Evolutionary conservation across 305 asterid species (phyloP).

Genomic region (Nicotiana rustica): DNA sequence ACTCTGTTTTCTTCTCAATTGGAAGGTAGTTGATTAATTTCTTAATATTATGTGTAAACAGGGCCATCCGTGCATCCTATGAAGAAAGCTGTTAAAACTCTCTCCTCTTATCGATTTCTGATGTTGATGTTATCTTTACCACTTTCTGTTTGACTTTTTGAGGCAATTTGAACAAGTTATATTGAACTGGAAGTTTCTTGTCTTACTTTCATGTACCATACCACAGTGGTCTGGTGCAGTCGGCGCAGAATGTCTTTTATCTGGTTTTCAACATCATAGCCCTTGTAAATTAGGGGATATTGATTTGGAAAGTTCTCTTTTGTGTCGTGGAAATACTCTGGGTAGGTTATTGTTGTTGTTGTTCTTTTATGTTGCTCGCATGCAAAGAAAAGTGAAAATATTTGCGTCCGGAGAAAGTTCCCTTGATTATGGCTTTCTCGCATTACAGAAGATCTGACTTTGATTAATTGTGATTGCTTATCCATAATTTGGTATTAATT

Average conservation of each 20-base stretch:
- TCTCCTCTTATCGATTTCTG: not conserved
- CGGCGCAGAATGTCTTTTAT: not conserved
- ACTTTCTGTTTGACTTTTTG: not conserved
- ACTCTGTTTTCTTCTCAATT: not conserved
- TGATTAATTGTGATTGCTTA: not conserved
- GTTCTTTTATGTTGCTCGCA: not conserved
- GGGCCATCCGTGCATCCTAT: not conserved
- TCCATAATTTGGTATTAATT: constrained; percentile 1
- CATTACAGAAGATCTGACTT: not conserved
- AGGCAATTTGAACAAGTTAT: constrained; percentile 7
- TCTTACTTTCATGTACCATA: not conserved
- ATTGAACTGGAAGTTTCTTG: constrained; percentile 14
- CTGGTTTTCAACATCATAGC: not conserved
- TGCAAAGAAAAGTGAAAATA: not conserved
- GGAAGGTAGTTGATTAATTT: not conserved
- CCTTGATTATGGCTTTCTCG: not conserved
- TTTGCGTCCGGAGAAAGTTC: not conserved
- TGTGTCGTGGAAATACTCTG: no score
- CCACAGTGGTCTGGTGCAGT: not conserved
- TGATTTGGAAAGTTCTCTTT: not conserved
- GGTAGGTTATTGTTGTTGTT: no score
- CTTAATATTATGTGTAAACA: not conserved
- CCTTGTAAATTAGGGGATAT: not conserved
- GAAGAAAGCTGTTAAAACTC: not conserved
- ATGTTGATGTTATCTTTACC: constrained; percentile 6